phyloP scores from a whole-genome alignment of 768 basidiomycete genomes.

The Hortiboletus campestris region DNA sequence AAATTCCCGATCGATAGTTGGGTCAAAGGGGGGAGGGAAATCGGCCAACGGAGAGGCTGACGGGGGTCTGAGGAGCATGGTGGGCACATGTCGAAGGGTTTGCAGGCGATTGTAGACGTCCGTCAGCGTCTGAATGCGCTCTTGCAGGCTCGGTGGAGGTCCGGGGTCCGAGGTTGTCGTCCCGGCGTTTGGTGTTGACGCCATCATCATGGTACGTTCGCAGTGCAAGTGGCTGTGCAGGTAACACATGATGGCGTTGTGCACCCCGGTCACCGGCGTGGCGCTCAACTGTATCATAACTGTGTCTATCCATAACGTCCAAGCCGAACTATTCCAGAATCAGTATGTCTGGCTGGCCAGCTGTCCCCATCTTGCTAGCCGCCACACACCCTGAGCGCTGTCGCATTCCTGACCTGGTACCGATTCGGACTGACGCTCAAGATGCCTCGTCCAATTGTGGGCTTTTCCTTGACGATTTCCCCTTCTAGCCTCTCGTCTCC shows the following conservation, averaged over 20 bases:
- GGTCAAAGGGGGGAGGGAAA: slow-evolving; percentile 29
- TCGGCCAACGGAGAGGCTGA: slow-evolving; percentile 20
- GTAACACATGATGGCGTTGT: background rate
- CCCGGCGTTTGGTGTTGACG: background rate
- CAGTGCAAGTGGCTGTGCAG: slow-evolving; percentile 13
- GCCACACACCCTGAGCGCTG: slow-evolving; percentile 11
- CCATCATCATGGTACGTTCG: slow-evolving; percentile 9
- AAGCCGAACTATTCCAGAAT: background rate
- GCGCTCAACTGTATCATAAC: slow-evolving; percentile 1
- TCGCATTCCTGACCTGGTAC: background rate
- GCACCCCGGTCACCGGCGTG: slow-evolving; percentile 1
- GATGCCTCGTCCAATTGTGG: background rate
- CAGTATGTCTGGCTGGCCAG: background rate
- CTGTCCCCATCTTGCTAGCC: background rate
- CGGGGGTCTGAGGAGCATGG: slow-evolving; percentile 42
- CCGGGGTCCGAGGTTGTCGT: slow-evolving; percentile 2
- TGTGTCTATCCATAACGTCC: background rate
- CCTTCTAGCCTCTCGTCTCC: slow-evolving; percentile 2
- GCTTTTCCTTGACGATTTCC: slow-evolving; percentile 4
- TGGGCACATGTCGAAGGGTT: slow-evolving; percentile 45
- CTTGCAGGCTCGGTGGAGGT: slow-evolving; percentile 32
- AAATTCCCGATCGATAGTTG: slow-evolving; percentile 29
- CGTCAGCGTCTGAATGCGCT: slow-evolving; percentile 46
- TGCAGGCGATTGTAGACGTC: slow-evolving; percentile 47
- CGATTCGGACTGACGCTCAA: background rate